Percentiles rank a stretch among this genome's conserved stretches.
Conservation (phyloP, 495 filamentous ascomycete species). For the Entonaema liquescens region DNA sequence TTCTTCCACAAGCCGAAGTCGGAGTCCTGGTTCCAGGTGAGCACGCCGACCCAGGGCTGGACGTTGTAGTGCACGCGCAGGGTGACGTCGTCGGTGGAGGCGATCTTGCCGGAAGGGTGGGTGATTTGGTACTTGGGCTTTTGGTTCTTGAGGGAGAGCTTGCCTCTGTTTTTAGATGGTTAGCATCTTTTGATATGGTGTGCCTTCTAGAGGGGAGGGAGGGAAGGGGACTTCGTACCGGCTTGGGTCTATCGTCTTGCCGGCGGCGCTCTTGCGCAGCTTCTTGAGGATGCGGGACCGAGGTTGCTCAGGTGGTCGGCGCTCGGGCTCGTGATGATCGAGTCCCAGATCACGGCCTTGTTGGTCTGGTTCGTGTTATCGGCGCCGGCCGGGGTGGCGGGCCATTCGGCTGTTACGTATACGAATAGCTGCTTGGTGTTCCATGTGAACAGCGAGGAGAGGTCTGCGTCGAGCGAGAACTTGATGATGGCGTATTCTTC, state of each 20-base stretch:
- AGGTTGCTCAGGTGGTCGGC: constrained; percentile 64
- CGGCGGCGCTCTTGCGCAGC: constrained; percentile 59
- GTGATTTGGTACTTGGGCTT: constrained; percentile 94
- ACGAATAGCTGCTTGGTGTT: constrained; percentile 99
- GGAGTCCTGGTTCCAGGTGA: constrained; percentile 76
- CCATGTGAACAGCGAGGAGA: constrained; percentile 95
- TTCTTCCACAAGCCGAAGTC: constrained; percentile 70
- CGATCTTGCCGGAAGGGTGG: constrained; percentile 79
- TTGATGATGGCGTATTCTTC: constrained; percentile 95
- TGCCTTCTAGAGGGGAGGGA: not conserved
- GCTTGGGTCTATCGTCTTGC: constrained; percentile 61
- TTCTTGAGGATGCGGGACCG: constrained; percentile 61
- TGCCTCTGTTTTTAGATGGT: constrained; percentile 62
- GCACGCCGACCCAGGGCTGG: constrained; percentile 92
- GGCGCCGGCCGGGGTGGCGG: constrained; percentile 51
- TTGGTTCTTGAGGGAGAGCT: constrained; percentile 77
- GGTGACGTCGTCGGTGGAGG: constrained; percentile 73
- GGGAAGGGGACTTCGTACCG: constrained; percentile 46
- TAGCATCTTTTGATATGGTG: not conserved
- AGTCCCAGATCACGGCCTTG: constrained; percentile 93
- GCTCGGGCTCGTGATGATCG: constrained; percentile 79
- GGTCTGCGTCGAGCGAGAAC: constrained; percentile 88
- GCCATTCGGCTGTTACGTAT: constrained; percentile 90
- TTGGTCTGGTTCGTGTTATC: constrained; percentile 58
- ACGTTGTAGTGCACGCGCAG: constrained; percentile 91